Evolutionary conservation across 371 early-diverging fungal species (phyloP).

Genomic region (Mortierella sp.): DNA sequence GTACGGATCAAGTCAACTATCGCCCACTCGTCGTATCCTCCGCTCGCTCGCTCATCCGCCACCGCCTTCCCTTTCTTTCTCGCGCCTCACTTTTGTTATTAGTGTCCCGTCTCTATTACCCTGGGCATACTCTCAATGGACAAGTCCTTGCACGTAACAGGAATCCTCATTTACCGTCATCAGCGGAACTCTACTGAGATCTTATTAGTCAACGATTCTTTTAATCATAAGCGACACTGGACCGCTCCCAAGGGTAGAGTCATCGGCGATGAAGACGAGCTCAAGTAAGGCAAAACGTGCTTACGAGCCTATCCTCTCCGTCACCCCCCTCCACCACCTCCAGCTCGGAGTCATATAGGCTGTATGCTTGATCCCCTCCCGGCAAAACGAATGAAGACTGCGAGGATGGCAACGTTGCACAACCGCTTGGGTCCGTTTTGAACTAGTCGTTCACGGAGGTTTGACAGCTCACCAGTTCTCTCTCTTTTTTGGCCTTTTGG

Average conservation of each 20-base stretch:
- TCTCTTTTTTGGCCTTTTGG: background rate
- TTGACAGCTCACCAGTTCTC: background rate
- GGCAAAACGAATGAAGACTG: no score
- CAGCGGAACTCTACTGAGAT: constrained; percentile 79
- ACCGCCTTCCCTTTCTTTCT: background rate
- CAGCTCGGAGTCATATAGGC: no score
- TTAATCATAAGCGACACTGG: constrained; percentile 85
- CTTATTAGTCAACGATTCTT: constrained; percentile 86
- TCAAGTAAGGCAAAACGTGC: constrained; percentile 74
- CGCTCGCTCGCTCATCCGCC: background rate
- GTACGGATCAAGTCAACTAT: no score
- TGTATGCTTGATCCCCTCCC: background rate
- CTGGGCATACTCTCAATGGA: constrained; percentile 52
- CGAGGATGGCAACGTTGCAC: no score
- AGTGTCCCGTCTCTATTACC: constrained; percentile 3
- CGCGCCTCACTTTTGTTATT: constrained; percentile 6
- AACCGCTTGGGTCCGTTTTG: no score
- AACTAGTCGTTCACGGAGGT: no score
- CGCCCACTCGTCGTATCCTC: no score
- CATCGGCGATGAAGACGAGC: constrained; percentile 83
- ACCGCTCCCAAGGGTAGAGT: constrained; percentile 85
- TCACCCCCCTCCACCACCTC: no score
- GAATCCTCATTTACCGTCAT: constrained; percentile 82
- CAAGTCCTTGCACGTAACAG: constrained; percentile 65
- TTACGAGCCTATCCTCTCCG: no score